Percentiles rank a stretch among this genome's conserved stretches.
phyloP scores from a whole-genome alignment of 495 filamentous ascomycete genomes.

The Xylaria longipes region DNA sequence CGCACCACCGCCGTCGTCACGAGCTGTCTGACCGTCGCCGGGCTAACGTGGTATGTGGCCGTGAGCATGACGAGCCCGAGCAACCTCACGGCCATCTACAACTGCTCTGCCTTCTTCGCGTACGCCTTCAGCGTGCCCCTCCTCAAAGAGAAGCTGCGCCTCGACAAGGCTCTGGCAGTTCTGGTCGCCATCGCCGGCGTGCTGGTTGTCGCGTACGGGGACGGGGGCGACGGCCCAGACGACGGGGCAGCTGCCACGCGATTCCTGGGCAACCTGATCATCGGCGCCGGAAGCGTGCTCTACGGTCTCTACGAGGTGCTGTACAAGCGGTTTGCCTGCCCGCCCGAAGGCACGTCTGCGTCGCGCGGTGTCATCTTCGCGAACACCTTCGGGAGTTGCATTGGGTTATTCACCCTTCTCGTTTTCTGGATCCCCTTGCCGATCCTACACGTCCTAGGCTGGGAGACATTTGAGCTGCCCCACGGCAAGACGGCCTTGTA shows the following conservation, averaged over 20 bases:
- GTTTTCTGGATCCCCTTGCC: slow-evolving; percentile 94
- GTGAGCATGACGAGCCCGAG: slow-evolving; percentile 90
- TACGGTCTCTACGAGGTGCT: slow-evolving; percentile 98
- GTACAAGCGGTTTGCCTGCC: slow-evolving; percentile 91
- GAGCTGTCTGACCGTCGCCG: slow-evolving; percentile 85
- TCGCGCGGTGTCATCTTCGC: slow-evolving; percentile 89
- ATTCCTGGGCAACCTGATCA: slow-evolving; percentile 84
- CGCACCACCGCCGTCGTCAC: slow-evolving; percentile 82
- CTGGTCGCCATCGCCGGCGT: slow-evolving; percentile 86
- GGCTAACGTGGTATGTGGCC: slow-evolving; percentile 94
- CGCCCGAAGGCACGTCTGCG: slow-evolving; percentile 83
- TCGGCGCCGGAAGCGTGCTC: slow-evolving; percentile 89
- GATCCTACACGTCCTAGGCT: slow-evolving; percentile 75
- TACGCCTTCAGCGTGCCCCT: slow-evolving; percentile 94
- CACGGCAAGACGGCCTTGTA: slow-evolving; percentile 77
- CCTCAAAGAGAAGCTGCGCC: slow-evolving; percentile 78
- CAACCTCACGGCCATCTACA: slow-evolving; percentile 97
- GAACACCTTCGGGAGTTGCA: slow-evolving; percentile 85
- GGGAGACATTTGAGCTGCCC: slow-evolving; percentile 84
- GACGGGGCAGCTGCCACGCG: slow-evolving; percentile 58
- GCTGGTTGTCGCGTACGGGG: slow-evolving; percentile 90
- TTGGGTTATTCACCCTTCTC: slow-evolving; percentile 80
- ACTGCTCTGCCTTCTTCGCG: slow-evolving; percentile 98
- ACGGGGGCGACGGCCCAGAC: slow-evolving; percentile 49
- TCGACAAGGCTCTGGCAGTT: slow-evolving; percentile 84